Percentiles rank a stretch among this genome's conserved stretches.
Evolutionary conservation across 768 basidiomycete species (phyloP).

Genomic region (Auriscalpium vulgare): DNA sequence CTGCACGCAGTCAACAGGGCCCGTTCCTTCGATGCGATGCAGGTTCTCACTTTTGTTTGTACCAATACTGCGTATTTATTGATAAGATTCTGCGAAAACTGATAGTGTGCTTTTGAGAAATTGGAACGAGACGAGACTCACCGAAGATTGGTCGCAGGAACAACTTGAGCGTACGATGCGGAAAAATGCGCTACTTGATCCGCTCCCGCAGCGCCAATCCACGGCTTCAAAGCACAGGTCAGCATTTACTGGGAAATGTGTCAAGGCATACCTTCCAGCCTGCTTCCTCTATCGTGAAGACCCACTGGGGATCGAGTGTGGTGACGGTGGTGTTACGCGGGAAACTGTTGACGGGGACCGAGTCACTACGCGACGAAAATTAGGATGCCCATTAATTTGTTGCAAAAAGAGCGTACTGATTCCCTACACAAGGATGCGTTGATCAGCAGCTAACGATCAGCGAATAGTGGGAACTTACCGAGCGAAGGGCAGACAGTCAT

Average conservation of each 20-base stretch:
- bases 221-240: slow-evolving; percentile 26
- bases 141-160: slow-evolving; percentile 43
- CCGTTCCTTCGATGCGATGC: background rate
- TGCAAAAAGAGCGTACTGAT: slow-evolving; percentile 32
- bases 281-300: slow-evolving; percentile 42
- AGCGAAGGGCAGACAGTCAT: slow-evolving; percentile 41
- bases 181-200: slow-evolving; percentile 37
- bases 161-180: slow-evolving; percentile 46
- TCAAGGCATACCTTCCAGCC: slow-evolving; percentile 37
- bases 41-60: slow-evolving; percentile 41
- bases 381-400: background rate
- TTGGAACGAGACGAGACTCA: slow-evolving; percentile 9
- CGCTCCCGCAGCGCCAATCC: slow-evolving; percentile 38
- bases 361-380: slow-evolving; percentile 34
- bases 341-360: slow-evolving; percentile 50
- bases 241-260: background rate
- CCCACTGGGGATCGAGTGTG: slow-evolving; percentile 37
- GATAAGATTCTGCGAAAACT: slow-evolving; percentile 41
- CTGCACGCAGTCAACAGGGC: slow-evolving; percentile 20
- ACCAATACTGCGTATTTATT: slow-evolving; percentile 55
- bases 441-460: background rate
- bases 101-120: background rate
- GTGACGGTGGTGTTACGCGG: slow-evolving; percentile 38
- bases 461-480: slow-evolving; percentile 24
- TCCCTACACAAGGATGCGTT: slow-evolving; percentile 15